Base-by-base conservation (phyloP, 495 filamentous ascomycete species). In the Tuber melanosporum region DNA sequence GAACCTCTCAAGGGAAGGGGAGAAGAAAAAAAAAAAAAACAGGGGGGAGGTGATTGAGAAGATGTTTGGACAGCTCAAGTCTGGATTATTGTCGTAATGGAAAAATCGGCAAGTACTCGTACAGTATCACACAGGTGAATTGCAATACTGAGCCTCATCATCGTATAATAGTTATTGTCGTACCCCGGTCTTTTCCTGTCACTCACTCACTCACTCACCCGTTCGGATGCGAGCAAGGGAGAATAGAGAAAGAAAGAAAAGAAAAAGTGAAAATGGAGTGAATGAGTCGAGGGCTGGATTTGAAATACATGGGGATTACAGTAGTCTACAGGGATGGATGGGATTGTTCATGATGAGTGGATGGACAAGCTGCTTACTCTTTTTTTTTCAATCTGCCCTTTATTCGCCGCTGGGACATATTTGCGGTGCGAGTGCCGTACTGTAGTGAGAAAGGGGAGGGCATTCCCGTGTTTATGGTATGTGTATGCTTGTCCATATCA, bases 371-470 rank as follows among this genome's bases (percentile, higher is more conserved):
- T 66, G 57, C 57, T 66, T 66, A 66, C 57, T 41, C 39, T 41
- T 41, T 41, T 41, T 57, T 22, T n/a, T 22, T 26, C 49, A 7
- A 10, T 57, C 49, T 26, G n/a, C 49, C 49, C n/a, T 57, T 57
- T 57, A 26, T 26, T 57, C 22, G 22, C 8, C 22, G 49, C 49
- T 14, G 8, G 7, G 8, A 57, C 7, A 49, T 10, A 4, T 19
- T 19, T 22, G 12, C 49, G 49, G 49, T 36, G 14, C 7, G 57
- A 66, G 57, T 66, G 15, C 57, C 57, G 57, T 66, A 66, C 26
- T 80, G 73, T 43, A n/a, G 74, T 26, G 77, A 62, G 66, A 78
- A 80, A 41, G 19, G 45, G 66, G 66, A 44, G 22, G 71, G 72
- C 74, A 57, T 49, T 70, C 71, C 73, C 70, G 69, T 36, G 41